Evolutionary conservation across 805 yeast species (phyloP).

Genomic region (Yarrowia deformans): DNA sequence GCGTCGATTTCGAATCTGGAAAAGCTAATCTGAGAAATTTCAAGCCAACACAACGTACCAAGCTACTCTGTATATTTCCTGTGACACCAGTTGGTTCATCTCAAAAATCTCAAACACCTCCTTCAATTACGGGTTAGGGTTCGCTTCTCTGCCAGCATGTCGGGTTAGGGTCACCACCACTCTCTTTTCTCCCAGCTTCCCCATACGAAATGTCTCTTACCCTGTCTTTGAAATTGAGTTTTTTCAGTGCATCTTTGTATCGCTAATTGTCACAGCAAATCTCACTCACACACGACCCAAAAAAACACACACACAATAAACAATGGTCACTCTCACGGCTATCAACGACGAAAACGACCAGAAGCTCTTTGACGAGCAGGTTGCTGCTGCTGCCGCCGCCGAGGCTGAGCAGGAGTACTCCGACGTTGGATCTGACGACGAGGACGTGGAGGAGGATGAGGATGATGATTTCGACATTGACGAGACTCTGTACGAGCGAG

Average conservation of each 20-base stretch:
- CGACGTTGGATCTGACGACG: slow-evolving; percentile 60
- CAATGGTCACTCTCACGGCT: slow-evolving; percentile 79
- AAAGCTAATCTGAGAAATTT: too few relatives aligned
- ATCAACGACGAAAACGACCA: slow-evolving; percentile 57
- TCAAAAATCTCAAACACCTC: too few relatives aligned
- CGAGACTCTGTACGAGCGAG: slow-evolving; percentile 86
- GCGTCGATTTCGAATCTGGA: too few relatives aligned
- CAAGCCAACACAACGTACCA: too few relatives aligned
- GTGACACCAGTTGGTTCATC: too few relatives aligned
- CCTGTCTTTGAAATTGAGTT: slow-evolving; percentile 35
- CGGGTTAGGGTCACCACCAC: slow-evolving; percentile 1
- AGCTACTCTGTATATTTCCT: too few relatives aligned
- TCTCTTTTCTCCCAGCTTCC: slow-evolving; percentile 11
- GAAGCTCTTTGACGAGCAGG: slow-evolving; percentile 50
- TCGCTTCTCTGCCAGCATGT: background rate
- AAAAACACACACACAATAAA: slow-evolving; percentile 40
- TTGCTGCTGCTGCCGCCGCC: slow-evolving; percentile 48
- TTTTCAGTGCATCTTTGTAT: slow-evolving; percentile 23
- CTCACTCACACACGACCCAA: slow-evolving; percentile 7
- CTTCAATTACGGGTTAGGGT: background rate
- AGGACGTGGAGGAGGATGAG: slow-evolving; percentile 60
- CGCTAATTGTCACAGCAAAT: slow-evolving; percentile 24
- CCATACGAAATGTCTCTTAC: slow-evolving; percentile 13
- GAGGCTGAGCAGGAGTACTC: slow-evolving; percentile 58
- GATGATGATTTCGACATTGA: slow-evolving; percentile 78